Conservation (phyloP, 2,329 filamentous ascomycete genomes). For the Daldinia sp. region DNA sequence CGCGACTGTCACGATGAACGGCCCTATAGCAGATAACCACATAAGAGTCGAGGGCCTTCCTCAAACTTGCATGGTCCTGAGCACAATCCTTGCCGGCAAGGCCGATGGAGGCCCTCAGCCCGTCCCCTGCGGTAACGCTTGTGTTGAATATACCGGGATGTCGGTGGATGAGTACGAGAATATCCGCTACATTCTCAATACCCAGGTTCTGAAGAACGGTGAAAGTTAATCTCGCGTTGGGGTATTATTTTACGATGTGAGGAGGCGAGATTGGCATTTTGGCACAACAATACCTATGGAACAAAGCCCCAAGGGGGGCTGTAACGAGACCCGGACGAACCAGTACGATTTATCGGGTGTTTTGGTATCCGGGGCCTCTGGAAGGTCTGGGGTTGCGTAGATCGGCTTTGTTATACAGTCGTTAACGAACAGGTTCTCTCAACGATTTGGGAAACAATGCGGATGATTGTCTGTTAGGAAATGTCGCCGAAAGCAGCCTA, state of each 20-base stretch:
- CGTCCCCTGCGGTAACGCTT: constrained; percentile 6
- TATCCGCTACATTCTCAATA: constrained; percentile 11
- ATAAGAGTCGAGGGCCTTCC: constrained; percentile 14
- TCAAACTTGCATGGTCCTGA: constrained; percentile 13
- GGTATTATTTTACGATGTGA: not conserved
- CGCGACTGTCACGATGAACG: not conserved
- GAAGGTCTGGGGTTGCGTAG: not conserved
- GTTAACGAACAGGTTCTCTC: not conserved
- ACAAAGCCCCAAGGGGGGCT: not conserved
- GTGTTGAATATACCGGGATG: constrained; percentile 17
- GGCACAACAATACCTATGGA: not conserved
- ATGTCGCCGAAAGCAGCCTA: not conserved
- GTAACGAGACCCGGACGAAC: not conserved
- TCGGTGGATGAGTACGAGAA: constrained; percentile 9
- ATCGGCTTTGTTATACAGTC: not conserved
- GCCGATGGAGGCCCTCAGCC: not conserved
- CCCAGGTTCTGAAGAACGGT: constrained; percentile 2
- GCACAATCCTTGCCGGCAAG: constrained; percentile 8
- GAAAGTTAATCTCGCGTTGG: not conserved
- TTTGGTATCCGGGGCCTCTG: not conserved
- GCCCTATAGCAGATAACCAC: constrained; percentile 10
- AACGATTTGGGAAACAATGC: not conserved
- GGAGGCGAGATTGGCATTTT: too few relatives aligned
- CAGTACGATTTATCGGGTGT: not conserved
- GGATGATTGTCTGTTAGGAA: not conserved